Base-by-base conservation (phyloP, 129 eudicot genomes). In the Deinandra increscens region DNA sequence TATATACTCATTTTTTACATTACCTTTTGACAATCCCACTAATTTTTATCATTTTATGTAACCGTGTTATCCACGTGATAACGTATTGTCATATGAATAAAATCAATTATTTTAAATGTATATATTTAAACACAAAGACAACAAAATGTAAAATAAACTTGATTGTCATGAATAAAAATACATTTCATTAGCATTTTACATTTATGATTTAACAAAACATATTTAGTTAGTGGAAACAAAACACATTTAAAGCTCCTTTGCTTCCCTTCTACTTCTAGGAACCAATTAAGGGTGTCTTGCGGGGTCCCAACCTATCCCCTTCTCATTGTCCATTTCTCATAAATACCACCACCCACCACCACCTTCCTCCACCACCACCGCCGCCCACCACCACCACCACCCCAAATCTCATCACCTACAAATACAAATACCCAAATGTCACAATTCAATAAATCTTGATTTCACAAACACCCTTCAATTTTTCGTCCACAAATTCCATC, bases 211-310 rank as follows among this genome's bases (percentile, higher is more conserved):
- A n/a, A n/a, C n/a, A n/a, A n/a, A n/a, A n/a, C n/a, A n/a, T n/a
- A n/a, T n/a, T n/a, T n/a, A n/a, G n/a, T n/a, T n/a, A n/a, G 11
- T 2, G n/a, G n/a, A 46, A 54, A 13, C 15, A 65, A 36, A 67
- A 67, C 50, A 46, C 69, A 75, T 59, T 56, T 43, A 75, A 75
- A 76, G 70, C 61, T 54, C 48, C 64, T 7, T 76, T 68, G 75
- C 80, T 76, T 76, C 60, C 80, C 80, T 76, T 76, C 80, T 76
- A 76, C 80, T 76, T 76, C 75, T 68, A 76, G 75, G 75, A 76
- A 76, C 74, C 75, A 68, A 76, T 60, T 60, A 48, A 26, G 31
- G 3, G 31, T 26, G 31, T 1, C 22, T 15, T 8, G 70, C 69
- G 42, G 80, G 80, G 48, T 51, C 75, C 54, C 9, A n/a, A 43